These are phyloP conservation scores for Dacryopinax spathularia DNA, from an alignment of 768 basidiomycete genomes.

Conservation along the genomic window DNA sequence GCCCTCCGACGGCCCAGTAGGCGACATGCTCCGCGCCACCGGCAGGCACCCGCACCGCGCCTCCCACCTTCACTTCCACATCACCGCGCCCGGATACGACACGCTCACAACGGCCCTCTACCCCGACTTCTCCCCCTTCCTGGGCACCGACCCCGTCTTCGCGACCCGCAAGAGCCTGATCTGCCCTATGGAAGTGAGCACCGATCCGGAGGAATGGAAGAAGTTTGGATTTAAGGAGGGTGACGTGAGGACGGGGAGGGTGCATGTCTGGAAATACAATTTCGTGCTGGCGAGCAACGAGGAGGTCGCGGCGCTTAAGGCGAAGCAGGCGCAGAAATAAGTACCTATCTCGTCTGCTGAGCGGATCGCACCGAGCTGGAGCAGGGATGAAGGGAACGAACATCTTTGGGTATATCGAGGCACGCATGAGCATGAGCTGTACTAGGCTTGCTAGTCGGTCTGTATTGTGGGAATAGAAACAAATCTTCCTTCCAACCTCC, in stretches of 20 bases:
- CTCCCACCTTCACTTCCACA: slow-evolving; percentile 24
- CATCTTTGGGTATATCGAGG: background rate
- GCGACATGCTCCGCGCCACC: slow-evolving; percentile 20
- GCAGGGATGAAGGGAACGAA: no score
- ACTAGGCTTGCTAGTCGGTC: no score
- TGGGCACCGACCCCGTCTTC: slow-evolving; percentile 27
- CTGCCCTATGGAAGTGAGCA: slow-evolving; percentile 20
- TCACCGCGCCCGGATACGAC: slow-evolving; percentile 26
- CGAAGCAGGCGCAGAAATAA: background rate
- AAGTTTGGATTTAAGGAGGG: slow-evolving; percentile 22
- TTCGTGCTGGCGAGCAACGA: slow-evolving; percentile 22
- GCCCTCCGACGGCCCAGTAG: slow-evolving; percentile 23
- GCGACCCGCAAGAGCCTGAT: slow-evolving; percentile 26
- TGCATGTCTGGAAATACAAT: slow-evolving; percentile 24
- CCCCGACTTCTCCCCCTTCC: slow-evolving; percentile 25
- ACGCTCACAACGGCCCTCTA: slow-evolving; percentile 25
- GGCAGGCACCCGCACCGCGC: slow-evolving; percentile 25
- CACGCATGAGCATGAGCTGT: no score
- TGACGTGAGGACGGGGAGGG: slow-evolving; percentile 21
- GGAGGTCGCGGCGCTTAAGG: slow-evolving; percentile 21
- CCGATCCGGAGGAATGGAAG: slow-evolving; percentile 19
- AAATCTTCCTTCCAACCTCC: no score
- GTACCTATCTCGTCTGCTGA: background rate
- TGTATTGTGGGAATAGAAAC: background rate
- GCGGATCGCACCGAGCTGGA: background rate